Evolutionary conservation across 78 protist species (phyloP), one percentile per base, ranked within the genome.

Genomic region (Polysphondylium violaceum): DNA sequence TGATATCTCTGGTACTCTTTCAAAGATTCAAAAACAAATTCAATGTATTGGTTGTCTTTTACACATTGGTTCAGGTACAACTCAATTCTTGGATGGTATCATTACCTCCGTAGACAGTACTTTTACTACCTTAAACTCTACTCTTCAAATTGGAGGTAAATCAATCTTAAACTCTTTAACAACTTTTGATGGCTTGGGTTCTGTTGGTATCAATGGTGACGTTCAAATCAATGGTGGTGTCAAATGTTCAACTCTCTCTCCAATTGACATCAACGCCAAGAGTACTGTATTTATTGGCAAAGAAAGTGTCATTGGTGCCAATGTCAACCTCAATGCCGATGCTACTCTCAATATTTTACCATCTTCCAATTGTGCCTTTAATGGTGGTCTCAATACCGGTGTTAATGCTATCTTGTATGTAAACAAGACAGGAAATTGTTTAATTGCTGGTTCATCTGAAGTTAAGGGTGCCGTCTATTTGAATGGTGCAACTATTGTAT

Each of bases 1-100:
- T 31, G 51, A 41, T 5, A 31, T 72, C 21, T 12, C 33, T 50
- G 78, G 78, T 31, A 53, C 73, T 38, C 21, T 17, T 72, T 72
- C 78, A 33, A 43, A 41, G 0, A 33, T 72, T 31, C 29, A 53
- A n/a, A 29, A 50, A 16, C 33, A 0, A 7, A 31, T 14, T 72
- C 1, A 17, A 14, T 17, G n/a, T n/a, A 21, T 72, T 33, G 51
- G 51, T 33, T 59, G 78, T 72, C 27, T 31, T 23, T 25, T 40
- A 44, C 23, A 72, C 8, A 12, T 72, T 50, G 40, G 29, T 33
- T 33, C 47, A 11, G 78, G 78, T 50, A 50, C 64, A 7, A 72
- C 38, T 0, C 4, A 3, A 7, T 50, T 72, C 2, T 23, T 23
- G 6, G 31, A 19, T 51, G 78, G 78, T 72, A 29, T 72, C n/a